Conservation (phyloP, 164 flowering plant genomes). For the Berberis thunbergii region DNA sequence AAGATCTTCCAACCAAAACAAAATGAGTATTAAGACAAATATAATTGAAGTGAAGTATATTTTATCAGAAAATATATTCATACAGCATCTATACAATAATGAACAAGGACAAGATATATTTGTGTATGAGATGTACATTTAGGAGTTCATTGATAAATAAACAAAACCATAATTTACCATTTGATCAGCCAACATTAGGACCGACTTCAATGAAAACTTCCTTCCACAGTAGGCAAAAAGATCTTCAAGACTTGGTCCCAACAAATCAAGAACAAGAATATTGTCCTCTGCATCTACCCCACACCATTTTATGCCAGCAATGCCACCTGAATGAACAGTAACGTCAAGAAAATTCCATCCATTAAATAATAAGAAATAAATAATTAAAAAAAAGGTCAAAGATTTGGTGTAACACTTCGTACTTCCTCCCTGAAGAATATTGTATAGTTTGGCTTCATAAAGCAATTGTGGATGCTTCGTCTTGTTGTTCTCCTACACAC, state of each 20-base stretch:
- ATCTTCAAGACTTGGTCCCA: constrained; percentile 98
- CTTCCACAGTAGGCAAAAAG: constrained; percentile 93
- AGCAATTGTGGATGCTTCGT: constrained; percentile 97
- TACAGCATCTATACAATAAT: no score
- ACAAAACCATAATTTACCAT: constrained; percentile 44
- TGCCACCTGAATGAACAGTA: constrained; percentile 50
- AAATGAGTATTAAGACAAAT: no score
- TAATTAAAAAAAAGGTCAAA: no score
- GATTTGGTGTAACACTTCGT: constrained; percentile 19
- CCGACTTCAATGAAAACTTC: constrained; percentile 87
- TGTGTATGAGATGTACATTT: not conserved
- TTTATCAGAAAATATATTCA: no score
- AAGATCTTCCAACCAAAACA: no score
- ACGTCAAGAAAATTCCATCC: not conserved
- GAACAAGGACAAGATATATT: not conserved
- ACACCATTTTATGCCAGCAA: constrained; percentile 78
- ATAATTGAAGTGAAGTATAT: no score
- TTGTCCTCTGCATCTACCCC: constrained; percentile 87
- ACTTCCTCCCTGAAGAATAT: constrained; percentile 94
- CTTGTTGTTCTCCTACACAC: constrained; percentile 69
- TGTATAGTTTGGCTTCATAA: constrained; percentile 92
- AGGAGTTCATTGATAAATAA: not conserved
- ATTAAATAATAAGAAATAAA: not conserved
- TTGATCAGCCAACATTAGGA: constrained; percentile 94
- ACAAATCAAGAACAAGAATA: constrained; percentile 76